Evolutionary conservation across 805 yeast species (phyloP), one percentile per base, ranked within the genome.

Genomic region (Metschnikowia anglica): DNA sequence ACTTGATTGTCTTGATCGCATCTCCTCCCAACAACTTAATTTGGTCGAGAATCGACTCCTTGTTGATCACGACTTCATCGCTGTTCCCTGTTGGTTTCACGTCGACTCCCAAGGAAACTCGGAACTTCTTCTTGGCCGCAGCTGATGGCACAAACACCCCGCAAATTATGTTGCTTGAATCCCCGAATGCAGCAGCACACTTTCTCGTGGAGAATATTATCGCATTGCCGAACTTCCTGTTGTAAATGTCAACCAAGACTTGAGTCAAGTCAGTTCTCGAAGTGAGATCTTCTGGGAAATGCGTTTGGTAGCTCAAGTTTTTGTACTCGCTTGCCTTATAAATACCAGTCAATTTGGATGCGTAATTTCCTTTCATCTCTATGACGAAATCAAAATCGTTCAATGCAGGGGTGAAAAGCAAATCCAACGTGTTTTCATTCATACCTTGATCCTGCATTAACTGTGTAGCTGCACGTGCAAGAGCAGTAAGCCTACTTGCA

Each of bases 321-420:
- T 83, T 85, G 68, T 77, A 84, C 38, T 74, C 73, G 47, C 70
- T 65, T 12, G 73, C 58, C 8, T 78, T 78, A 29, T 79, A 55
- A 7, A 84, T 63, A 44, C 93, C 93, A 5, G 82, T 72, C 7
- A 76, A 62, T 2, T 71, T 53, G 26, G 74, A 62, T 30, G 79
- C 57, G 34, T 66, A 65, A 3, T 63, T 60, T 11, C 76, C 64
- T 51, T 75, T 76, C 39, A 89, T 66, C 35, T 76, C 72, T 47
- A 93, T 73, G 11, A 82, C 82, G 52, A 93, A 81, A 59, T 91
- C 96, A 61, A 83, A 93, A 63, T 91, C 98, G 45, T 76, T 73
- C 41, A 85, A 68, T 0, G 95, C 88, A 1, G 98, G 90, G 0
- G 85, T 80, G 64, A 90, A 93, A 32, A 88, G 63, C 32, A 78